Conservation (phyloP, 1,284 basidiomycete species). For the Vanrija sp. region DNA sequence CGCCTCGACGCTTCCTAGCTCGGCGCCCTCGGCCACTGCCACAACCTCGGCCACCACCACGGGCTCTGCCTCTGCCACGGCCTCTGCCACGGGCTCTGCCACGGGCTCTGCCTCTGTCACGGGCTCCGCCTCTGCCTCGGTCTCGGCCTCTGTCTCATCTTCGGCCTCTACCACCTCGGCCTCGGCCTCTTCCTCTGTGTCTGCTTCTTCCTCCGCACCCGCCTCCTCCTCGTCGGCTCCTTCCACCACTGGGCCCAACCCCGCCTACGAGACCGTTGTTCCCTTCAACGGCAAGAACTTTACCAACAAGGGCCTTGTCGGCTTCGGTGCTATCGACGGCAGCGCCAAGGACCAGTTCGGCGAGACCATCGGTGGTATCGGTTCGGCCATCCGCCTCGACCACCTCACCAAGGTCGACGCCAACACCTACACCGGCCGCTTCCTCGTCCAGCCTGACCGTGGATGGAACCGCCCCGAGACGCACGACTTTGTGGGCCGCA, state of each 20-base stretch:
- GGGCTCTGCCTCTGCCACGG: constrained; percentile 4
- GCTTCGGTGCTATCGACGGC: constrained; percentile 39
- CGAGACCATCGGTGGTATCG: constrained; percentile 45
- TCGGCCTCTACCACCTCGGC: neutral
- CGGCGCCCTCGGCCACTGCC: neutral
- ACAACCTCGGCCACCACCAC: constrained; percentile 2
- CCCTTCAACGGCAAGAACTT: constrained; percentile 23
- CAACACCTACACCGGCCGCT: constrained; percentile 50
- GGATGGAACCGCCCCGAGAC: constrained; percentile 47
- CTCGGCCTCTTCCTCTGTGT: neutral
- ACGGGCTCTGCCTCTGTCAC: constrained; percentile 7
- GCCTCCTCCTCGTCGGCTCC: neutral
- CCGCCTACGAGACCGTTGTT: neutral
- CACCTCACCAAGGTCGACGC: constrained; percentile 11
- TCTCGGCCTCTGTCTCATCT: constrained; percentile 2
- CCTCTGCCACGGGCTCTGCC: constrained; percentile 3
- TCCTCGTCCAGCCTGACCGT: constrained; percentile 57
- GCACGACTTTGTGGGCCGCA: constrained; percentile 60
- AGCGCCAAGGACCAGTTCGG: constrained; percentile 31
- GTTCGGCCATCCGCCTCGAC: constrained; percentile 28
- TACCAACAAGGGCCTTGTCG: constrained; percentile 44
- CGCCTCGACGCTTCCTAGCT: no score
- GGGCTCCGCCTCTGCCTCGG: neutral
- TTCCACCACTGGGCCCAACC: neutral
- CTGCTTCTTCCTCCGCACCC: neutral